Percentiles rank a stretch among this genome's conserved stretches.
Conservation (phyloP, 192 early-diverging fungal species). For the Backusella sp. region DNA sequence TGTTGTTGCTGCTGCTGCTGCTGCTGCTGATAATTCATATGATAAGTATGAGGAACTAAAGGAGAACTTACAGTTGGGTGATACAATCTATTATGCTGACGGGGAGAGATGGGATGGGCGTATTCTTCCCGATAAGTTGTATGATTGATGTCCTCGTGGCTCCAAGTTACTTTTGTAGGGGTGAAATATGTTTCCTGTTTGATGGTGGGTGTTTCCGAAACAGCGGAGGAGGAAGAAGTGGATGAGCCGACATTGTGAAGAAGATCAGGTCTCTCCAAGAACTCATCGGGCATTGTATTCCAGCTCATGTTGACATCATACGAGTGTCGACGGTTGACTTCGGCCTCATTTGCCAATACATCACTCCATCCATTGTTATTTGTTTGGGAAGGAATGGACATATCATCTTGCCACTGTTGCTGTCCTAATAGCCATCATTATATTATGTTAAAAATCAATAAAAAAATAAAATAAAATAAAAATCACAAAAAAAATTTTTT, state of each 20-base stretch:
- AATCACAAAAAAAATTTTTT: conserved; percentile 13
- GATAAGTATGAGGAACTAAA: neutral
- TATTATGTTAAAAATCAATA: neutral
- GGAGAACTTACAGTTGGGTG: conserved; percentile 14
- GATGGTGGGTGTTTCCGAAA: neutral
- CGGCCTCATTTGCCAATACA: conserved; percentile 19
- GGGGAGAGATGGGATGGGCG: conserved; percentile 8
- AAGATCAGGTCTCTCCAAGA: conserved; percentile 19
- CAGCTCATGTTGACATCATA: conserved; percentile 35
- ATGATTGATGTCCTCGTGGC: conserved; percentile 9
- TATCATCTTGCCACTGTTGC: conserved; percentile 31
- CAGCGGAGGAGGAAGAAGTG: neutral
- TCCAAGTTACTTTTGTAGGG: conserved; percentile 15
- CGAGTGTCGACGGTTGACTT: conserved; percentile 30
- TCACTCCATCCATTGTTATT: conserved; percentile 17
- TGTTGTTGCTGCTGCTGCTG: neutral
- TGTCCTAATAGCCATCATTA: neutral
- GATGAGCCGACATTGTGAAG: conserved; percentile 11
- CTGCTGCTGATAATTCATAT: neutral
- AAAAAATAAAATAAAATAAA: neutral
- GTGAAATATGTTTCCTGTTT: neutral
- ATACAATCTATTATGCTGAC: conserved; percentile 13
- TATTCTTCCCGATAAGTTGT: neutral
- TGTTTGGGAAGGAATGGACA: conserved; percentile 23
- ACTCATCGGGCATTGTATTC: conserved; percentile 23